Percentiles rank a stretch among this genome's conserved stretches.
These are phyloP conservation scores for Fraxinus floribunda DNA, from an alignment of 305 asterid species.

Conservation along the genomic window DNA sequence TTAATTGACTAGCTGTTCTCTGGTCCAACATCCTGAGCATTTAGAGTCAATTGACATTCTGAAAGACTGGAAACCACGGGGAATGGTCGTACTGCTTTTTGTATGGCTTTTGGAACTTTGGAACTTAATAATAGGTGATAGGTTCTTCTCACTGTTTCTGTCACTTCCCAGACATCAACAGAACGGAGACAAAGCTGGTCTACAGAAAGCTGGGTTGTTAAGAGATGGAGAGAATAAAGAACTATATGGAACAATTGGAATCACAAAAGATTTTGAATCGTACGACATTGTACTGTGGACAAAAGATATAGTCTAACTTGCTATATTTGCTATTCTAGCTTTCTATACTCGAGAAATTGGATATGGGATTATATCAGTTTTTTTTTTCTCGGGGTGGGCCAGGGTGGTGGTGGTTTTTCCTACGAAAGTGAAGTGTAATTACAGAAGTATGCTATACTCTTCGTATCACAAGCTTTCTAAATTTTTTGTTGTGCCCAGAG, in stretches of 20 bases:
- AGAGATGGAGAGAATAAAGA: not conserved
- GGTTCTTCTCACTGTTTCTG: not conserved
- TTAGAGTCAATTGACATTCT: constrained; percentile 3
- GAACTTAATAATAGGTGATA: constrained; percentile 1
- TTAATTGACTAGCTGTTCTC: constrained; percentile 7
- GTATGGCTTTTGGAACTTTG: not conserved
- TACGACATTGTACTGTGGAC: not conserved
- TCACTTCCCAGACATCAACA: not conserved
- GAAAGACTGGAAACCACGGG: not conserved
- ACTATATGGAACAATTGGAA: not conserved
- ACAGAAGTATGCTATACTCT: not conserved
- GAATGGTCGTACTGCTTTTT: not conserved
- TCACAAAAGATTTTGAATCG: not conserved
- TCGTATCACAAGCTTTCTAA: not conserved
- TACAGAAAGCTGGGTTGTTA: not conserved
- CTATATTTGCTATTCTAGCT: not conserved
- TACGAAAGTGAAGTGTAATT: not conserved
- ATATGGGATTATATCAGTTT: not conserved
- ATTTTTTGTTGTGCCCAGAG: constrained; percentile 1
- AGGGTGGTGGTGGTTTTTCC: not conserved
- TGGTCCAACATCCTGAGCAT: constrained; percentile 16
- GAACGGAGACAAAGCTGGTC: not conserved
- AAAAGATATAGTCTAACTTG: not conserved
- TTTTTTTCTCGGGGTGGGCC: not conserved
- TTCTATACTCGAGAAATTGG: not conserved